Conservation (phyloP, 495 filamentous ascomycete genomes). For the Penicillium longicatenatum region DNA sequence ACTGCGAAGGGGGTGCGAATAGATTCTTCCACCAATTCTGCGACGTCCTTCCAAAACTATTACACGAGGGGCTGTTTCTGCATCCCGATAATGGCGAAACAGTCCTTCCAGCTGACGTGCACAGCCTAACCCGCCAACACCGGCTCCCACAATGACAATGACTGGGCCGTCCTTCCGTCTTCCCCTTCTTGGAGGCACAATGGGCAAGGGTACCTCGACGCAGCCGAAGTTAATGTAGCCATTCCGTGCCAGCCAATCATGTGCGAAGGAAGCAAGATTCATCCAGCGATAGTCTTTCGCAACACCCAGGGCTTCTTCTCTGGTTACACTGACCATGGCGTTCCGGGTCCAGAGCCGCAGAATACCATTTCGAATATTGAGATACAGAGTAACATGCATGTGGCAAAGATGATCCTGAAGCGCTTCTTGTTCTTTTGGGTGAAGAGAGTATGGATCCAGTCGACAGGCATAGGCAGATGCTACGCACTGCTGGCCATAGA, state of each 20-base stretch:
- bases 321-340: constrained; percentile 80
- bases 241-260: constrained; percentile 85
- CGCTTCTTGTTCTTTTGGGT: constrained; percentile 80
- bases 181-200: constrained; percentile 42
- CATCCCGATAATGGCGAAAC: constrained; percentile 72
- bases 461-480: constrained; percentile 85
- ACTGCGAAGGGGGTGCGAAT: constrained; percentile 80
- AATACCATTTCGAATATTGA: constrained; percentile 96
- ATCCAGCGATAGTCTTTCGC: constrained; percentile 91
- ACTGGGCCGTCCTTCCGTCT: constrained; percentile 57
- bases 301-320: constrained; percentile 90
- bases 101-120: constrained; percentile 88
- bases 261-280: constrained; percentile 82
- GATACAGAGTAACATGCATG: constrained; percentile 89
- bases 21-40: constrained; percentile 90
- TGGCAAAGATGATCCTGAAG: constrained; percentile 80
- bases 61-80: constrained; percentile 68
- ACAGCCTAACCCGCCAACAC: constrained; percentile 88
- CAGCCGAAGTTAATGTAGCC: constrained; percentile 99
- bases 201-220: constrained; percentile 60
- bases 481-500: constrained; percentile 87
- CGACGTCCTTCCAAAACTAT: constrained; percentile 85
- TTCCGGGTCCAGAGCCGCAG: constrained; percentile 89
- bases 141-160: constrained; percentile 89
- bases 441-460: constrained; percentile 85